Evolutionary conservation across 2,329 filamentous ascomycete species (phyloP).

Genomic region (Microdochium trichocladiopsis): DNA sequence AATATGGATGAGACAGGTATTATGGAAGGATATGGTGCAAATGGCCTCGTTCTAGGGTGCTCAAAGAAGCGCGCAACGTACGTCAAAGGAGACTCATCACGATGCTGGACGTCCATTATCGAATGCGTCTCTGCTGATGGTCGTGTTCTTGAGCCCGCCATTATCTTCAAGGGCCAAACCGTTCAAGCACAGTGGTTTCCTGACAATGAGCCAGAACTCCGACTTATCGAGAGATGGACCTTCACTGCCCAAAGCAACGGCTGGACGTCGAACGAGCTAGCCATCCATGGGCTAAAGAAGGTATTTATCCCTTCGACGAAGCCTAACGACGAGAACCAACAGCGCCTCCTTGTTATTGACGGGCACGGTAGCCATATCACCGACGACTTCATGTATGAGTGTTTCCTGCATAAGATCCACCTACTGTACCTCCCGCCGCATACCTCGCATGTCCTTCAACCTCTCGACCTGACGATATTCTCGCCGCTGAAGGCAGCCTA

Average conservation of each 20-base stretch:
- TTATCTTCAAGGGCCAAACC: slow-evolving; percentile 13
- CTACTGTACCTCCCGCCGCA: slow-evolving; percentile 10
- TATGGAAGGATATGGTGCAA: slow-evolving; percentile 1
- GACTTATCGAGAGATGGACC: slow-evolving; percentile 5
- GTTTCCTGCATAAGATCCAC: slow-evolving; percentile 8
- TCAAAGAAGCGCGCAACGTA: slow-evolving; percentile 1
- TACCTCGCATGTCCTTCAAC: slow-evolving; percentile 14
- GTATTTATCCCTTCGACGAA: slow-evolving; percentile 9
- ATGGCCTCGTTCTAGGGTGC: slow-evolving; percentile 6
- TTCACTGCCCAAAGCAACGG: slow-evolving; percentile 11
- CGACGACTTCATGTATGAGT: slow-evolving; percentile 11
- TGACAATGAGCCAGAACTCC: neutral
- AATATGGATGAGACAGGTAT: slow-evolving; percentile 8
- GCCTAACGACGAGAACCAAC: neutral
- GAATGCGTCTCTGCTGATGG: slow-evolving; percentile 9
- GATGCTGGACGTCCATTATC: slow-evolving; percentile 10
- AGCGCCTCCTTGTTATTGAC: slow-evolving; percentile 10
- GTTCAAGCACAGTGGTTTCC: slow-evolving; percentile 11
- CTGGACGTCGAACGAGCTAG: slow-evolving; percentile 11
- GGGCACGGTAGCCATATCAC: slow-evolving; percentile 9
- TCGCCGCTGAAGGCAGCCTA: slow-evolving; percentile 1
- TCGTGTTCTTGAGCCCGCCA: slow-evolving; percentile 3
- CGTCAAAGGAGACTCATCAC: slow-evolving; percentile 6
- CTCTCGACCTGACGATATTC: slow-evolving; percentile 8
- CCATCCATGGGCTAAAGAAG: slow-evolving; percentile 8